Base-by-base conservation (phyloP, 768 basidiomycete species). In the Leccinum olivaceopallidum region DNA sequence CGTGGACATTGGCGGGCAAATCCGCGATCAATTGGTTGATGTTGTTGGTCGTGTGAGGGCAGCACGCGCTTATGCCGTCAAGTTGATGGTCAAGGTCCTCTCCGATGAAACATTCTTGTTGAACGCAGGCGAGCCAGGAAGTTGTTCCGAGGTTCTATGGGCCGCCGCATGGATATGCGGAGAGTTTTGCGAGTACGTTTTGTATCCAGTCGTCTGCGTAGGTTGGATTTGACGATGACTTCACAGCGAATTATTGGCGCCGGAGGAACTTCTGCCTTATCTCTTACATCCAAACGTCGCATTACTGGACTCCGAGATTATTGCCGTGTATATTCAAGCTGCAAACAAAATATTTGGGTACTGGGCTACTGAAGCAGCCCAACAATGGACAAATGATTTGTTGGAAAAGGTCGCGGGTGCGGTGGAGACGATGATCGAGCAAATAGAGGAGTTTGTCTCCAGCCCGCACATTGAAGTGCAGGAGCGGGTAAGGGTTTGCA, bases 121-220 rank as follows among this genome's bases (percentile, higher is more conserved):
- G 57, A 87, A 86, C 69, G 85, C 87, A 3, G 76, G 78, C 20
- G 88, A 92, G 22, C 82, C 83, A 54, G 88, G 85, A 1, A 87
- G 86, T 69, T 95, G 92, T 67, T 84, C 87, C 0, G 92, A 95
- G 69, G 84, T 96, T 8, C 77, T 97, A 3, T 94, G 92, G 84
- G 97, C 95, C 1, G 95, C 95, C 10, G 94, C 94, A 5, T 99
- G 93, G 92, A 91, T 98, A 65, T 94, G 92, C 63, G 96, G 95
- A 20, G 97, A 99, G 75, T 93, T 94, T 72, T 88, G 90, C n/a
- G 81, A 86, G 95, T 95, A 66, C 71, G 89, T n/a, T n/a, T n/a
- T n/a, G n/a, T 14, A 32, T 36, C 20, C 20, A 14, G 26, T 34
- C 22, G 7, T 18, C 1, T 7, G 18, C 1, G 12, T 24, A 3